These are phyloP conservation scores for Cordyceps farinosa DNA, from an alignment of 2,329 filamentous ascomycete species.

Conservation along the genomic window DNA sequence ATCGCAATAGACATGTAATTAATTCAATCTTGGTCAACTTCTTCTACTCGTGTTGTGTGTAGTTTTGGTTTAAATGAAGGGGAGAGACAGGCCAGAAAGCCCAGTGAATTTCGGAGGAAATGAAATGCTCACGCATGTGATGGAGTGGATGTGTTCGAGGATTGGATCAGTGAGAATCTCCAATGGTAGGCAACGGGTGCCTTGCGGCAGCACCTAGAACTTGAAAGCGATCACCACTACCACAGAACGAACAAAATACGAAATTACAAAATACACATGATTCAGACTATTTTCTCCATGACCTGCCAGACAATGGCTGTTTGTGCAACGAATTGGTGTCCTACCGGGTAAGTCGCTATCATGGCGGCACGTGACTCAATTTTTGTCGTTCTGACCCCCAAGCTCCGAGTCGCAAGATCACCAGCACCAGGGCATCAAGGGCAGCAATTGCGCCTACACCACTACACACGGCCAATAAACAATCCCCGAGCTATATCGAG, in stretches of 20 bases:
- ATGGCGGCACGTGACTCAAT: not conserved
- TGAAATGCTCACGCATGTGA: no score
- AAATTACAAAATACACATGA: no score
- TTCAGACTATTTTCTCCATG: not conserved
- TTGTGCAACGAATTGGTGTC: not conserved
- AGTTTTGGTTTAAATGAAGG: no score
- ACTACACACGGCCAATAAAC: not conserved
- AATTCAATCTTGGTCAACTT: slow-evolving; percentile 10
- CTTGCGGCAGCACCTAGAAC: no score
- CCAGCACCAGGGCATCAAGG: not conserved
- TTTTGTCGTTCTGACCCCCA: not conserved
- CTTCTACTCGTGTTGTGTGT: not conserved
- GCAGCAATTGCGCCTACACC: not conserved
- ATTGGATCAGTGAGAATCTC: no score
- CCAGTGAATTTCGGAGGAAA: no score
- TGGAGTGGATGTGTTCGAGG: no score
- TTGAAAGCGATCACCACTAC: no score
- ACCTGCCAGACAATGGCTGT: not conserved
- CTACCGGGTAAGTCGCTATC: not conserved
- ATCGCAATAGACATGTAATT: slow-evolving; percentile 18
- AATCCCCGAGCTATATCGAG: no score
- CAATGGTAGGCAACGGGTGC: no score
- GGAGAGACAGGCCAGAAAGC: no score
- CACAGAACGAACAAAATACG: no score
- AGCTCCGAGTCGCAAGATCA: not conserved